Percentiles rank a stretch among this genome's conserved stretches.
phyloP scores from a whole-genome alignment of 2,329 filamentous ascomycete genomes.

The Penicillium brevicompactum region DNA sequence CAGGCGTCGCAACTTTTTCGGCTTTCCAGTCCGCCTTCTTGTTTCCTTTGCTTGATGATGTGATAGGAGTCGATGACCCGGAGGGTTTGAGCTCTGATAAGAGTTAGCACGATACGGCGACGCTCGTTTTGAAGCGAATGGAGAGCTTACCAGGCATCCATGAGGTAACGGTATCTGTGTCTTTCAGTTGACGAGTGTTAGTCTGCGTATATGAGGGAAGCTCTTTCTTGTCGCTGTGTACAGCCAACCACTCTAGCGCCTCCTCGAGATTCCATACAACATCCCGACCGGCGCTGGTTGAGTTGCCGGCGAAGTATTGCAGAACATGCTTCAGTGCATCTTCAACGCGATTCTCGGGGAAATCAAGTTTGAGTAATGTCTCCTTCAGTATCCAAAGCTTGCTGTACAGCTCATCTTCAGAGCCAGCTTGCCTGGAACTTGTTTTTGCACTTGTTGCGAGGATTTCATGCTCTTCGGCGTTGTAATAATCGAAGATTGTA shows the following conservation, averaged over 20 bases:
- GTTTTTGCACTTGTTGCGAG: slow-evolving; percentile 31
- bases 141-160: slow-evolving; percentile 40
- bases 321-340: slow-evolving; percentile 68
- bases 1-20: slow-evolving; percentile 21
- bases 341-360: slow-evolving; percentile 65
- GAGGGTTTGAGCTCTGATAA: slow-evolving; percentile 33
- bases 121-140: slow-evolving; percentile 9
- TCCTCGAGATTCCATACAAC: slow-evolving; percentile 84
- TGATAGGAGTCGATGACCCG: slow-evolving; percentile 29
- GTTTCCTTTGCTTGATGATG: slow-evolving; percentile 27
- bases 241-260: slow-evolving; percentile 85
- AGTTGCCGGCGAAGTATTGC: slow-evolving; percentile 65
- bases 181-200: slow-evolving; percentile 30
- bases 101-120: slow-evolving; percentile 27
- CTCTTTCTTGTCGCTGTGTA: slow-evolving; percentile 69
- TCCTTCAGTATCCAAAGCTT: slow-evolving; percentile 84
- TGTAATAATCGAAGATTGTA: slow-evolving; percentile 68
- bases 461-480: slow-evolving; percentile 44
- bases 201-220: slow-evolving; percentile 69
- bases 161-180: slow-evolving; percentile 34
- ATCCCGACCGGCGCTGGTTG: slow-evolving; percentile 58
- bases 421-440: slow-evolving; percentile 43
- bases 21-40: slow-evolving; percentile 30
- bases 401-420: slow-evolving; percentile 77
- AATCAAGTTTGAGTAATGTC: slow-evolving; percentile 68